Conservation (phyloP, 2,329 filamentous ascomycete genomes). For the Tympanopsis confertula region DNA sequence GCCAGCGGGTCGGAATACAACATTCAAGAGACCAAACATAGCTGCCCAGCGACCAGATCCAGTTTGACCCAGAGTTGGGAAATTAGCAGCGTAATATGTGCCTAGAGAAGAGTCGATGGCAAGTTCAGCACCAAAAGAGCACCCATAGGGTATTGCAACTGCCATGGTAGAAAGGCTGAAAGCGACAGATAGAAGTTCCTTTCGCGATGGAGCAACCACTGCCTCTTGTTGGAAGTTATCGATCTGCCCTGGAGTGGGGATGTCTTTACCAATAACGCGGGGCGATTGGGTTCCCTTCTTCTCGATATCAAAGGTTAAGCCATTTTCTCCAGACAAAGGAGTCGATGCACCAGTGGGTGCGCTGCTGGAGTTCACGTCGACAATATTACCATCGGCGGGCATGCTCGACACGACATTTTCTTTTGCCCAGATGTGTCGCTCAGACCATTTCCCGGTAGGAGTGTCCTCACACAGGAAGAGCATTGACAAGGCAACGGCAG, state of each 20-base stretch:
- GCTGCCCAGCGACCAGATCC: slow-evolving; percentile 48
- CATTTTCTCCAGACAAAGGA: too few relatives aligned
- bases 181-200: slow-evolving; percentile 30
- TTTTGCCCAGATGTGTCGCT: slow-evolving; percentile 48
- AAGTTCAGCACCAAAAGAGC: slow-evolving; percentile 51
- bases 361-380: slow-evolving; percentile 36
- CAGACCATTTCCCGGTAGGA: slow-evolving; percentile 70
- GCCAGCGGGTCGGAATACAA: slow-evolving; percentile 31
- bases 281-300: neutral
- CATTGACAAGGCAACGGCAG: slow-evolving; percentile 53
- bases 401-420: slow-evolving; percentile 37
- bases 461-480: slow-evolving; percentile 69
- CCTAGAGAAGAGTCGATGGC: slow-evolving; percentile 49
- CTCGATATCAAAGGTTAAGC: too few relatives aligned
- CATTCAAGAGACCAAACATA: slow-evolving; percentile 39
- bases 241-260: too few relatives aligned
- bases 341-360: slow-evolving; percentile 9
- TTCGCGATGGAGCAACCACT: slow-evolving; percentile 39
- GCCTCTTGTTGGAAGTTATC: too few relatives aligned
- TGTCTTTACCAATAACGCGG: too few relatives aligned
- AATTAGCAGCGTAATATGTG: slow-evolving; percentile 47
- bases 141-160: slow-evolving; percentile 44
- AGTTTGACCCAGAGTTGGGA: slow-evolving; percentile 43
- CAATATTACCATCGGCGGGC: slow-evolving; percentile 23
- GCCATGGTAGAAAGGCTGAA: slow-evolving; percentile 41